Evolutionary conservation across 306 rosid species (phyloP).

Genomic region (Abrus pulchellus): DNA sequence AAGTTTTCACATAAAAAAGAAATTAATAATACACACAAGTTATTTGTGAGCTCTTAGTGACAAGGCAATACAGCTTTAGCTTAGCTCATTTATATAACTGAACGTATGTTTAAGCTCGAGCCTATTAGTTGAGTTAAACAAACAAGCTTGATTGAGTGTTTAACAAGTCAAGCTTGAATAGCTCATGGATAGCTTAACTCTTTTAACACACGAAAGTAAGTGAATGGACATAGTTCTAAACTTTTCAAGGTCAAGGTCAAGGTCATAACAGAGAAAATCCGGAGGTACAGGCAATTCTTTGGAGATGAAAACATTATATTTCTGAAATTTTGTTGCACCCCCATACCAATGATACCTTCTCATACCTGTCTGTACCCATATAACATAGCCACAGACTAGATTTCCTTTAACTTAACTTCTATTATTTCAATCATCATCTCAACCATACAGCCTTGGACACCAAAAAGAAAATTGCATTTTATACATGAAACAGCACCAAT

Average conservation of each 20-base stretch:
- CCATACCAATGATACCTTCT: not conserved
- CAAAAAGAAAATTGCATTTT: not conserved
- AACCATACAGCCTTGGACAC: slow-evolving; percentile 18
- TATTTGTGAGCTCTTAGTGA: not conserved
- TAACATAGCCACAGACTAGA: not conserved
- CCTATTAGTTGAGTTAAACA: not conserved
- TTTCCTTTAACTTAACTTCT: slow-evolving; percentile 20
- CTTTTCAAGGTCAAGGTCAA: not conserved
- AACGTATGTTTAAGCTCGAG: not conserved
- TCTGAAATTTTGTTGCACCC: not conserved
- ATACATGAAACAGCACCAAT: not conserved
- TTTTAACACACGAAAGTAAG: not conserved
- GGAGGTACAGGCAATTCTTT: not conserved
- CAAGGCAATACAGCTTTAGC: not conserved
- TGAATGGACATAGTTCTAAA: not conserved
- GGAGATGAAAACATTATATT: not conserved
- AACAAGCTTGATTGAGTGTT: not conserved
- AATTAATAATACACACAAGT: not conserved
- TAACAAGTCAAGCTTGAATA: not conserved
- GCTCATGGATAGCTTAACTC: not conserved
- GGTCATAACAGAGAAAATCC: not conserved
- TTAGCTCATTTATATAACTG: not conserved
- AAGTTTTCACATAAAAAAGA: too few relatives aligned
- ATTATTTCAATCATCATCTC: slow-evolving; percentile 3
- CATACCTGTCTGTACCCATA: not conserved